Evolutionary conservation across 2,329 filamentous ascomycete genomes (phyloP), one percentile per base, ranked within the genome.

Genomic region (Fusarium devonianum): DNA sequence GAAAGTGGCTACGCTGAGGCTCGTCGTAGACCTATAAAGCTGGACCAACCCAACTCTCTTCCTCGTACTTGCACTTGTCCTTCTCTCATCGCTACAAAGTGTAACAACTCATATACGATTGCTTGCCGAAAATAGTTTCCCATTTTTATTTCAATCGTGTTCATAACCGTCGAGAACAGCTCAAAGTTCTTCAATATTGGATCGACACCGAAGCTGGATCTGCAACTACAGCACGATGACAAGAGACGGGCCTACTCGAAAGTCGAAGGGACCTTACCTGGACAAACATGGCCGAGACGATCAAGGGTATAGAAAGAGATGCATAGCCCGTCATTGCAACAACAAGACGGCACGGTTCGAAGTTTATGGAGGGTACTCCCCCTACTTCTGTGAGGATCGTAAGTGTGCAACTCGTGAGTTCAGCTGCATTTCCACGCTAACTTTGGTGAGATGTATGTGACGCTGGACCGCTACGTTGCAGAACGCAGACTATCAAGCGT

Each of bases 401-500:
- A 10, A 33, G 29, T 33, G 7, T 7, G 14, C 2, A 18, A 14
- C 10, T 18, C 14, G 14, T 9, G 7, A 17, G 5, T 7, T 14
- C 9, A 14, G 3, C 4, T 25, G 9, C 12, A 25, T 7, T 18
- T 5, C 9, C 11, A 12, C 12, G 25, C 29, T 32, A 16, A 32
- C 29, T 32, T 18, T 17, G 4, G 4, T 10, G 14, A 33, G 29
- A 33, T 10, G 29, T 19, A 12, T 33, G 29, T 11, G 9, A 10
- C 8, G 29, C 29, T 7, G 16, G 29, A 19, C 14, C 23, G 4
- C 10, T 33, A 11, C 6, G 4, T 2, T 54, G 51, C 13, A 14
- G 5, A 5, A 13, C n/a, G 2, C 11, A 6, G 12, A 32, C 37
- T 5, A 9, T 11, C 0, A 9, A 7, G 4, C 12, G 1, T 0